Percentiles rank a stretch among this genome's conserved stretches.
Conservation (phyloP, 306 rosid genomes). For the Pyrus betulifolia region DNA sequence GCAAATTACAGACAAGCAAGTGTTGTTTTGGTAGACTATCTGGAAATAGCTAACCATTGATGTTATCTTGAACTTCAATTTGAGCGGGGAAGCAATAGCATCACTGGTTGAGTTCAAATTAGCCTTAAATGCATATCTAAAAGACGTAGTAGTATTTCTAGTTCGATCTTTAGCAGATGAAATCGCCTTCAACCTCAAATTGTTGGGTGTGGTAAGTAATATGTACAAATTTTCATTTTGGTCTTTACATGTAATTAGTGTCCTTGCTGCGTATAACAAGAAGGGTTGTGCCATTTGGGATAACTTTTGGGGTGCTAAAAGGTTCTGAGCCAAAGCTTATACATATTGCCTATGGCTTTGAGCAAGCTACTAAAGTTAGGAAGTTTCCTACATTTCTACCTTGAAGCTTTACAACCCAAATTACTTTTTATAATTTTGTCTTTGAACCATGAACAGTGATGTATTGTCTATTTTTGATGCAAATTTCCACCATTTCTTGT, state of each 20-base stretch:
- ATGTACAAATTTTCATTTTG: too few species aligned
- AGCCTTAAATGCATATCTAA: conserved; percentile 15
- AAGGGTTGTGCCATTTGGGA: conserved; percentile 36
- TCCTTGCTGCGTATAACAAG: conserved; percentile 39
- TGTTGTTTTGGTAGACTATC: conserved; percentile 23
- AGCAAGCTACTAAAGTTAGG: conserved; percentile 43
- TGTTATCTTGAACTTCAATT: conserved; percentile 3
- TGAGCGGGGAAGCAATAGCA: conserved; percentile 15
- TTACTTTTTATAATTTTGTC: neutral
- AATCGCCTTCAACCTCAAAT: conserved; percentile 17
- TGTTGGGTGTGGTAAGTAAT: conserved; percentile 16
- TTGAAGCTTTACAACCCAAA: neutral
- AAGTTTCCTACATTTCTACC: conserved; percentile 21
- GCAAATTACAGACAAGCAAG: conserved; percentile 14
- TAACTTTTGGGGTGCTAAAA: conserved; percentile 37
- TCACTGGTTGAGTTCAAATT: conserved; percentile 21
- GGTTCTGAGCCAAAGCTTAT: conserved; percentile 41
- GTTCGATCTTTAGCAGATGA: conserved; percentile 22
- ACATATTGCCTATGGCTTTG: conserved; percentile 50
- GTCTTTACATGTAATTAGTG: conserved; percentile 10
- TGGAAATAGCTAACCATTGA: conserved; percentile 20
- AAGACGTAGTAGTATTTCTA: conserved; percentile 9
- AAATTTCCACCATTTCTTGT: too few species aligned
- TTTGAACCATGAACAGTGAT: neutral
- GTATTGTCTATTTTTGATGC: neutral